These are phyloP conservation scores for Solanum pinnatisectum DNA, from an alignment of 257 asterid genomes.

Conservation along the genomic window DNA sequence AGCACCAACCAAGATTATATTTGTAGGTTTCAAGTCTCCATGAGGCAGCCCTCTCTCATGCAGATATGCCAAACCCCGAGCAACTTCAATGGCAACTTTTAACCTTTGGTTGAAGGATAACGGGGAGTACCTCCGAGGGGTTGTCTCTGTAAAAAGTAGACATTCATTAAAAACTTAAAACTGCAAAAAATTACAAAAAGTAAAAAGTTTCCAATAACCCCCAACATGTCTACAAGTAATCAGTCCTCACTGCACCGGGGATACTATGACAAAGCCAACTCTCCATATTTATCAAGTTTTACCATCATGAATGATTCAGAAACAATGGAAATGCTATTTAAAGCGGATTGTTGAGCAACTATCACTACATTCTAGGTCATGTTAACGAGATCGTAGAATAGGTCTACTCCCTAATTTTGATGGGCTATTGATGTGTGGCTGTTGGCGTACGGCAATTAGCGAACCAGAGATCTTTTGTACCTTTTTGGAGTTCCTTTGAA, in stretches of 20 bases:
- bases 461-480: background rate
- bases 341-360: background rate
- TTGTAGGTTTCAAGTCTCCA: conserved; percentile 93
- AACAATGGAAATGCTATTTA: background rate
- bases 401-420: background rate
- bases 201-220: background rate
- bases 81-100: conserved; percentile 71
- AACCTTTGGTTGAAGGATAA: conserved; percentile 75
- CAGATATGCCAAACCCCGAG: conserved; percentile 60
- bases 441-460: background rate
- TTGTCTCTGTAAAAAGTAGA: conserved; percentile 50
- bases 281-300: background rate
- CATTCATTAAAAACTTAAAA: background rate
- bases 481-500: background rate
- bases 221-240: background rate
- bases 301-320: background rate
- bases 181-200: background rate
- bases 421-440: background rate
- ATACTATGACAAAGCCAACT: background rate
- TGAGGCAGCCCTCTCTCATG: conserved; percentile 87
- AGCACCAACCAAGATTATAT: conserved; percentile 57
- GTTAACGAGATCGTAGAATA: background rate
- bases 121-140: conserved; percentile 80
- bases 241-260: background rate
- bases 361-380: background rate